Conservation (phyloP, 345 rosid genomes). For the Balakata baccata region DNA sequence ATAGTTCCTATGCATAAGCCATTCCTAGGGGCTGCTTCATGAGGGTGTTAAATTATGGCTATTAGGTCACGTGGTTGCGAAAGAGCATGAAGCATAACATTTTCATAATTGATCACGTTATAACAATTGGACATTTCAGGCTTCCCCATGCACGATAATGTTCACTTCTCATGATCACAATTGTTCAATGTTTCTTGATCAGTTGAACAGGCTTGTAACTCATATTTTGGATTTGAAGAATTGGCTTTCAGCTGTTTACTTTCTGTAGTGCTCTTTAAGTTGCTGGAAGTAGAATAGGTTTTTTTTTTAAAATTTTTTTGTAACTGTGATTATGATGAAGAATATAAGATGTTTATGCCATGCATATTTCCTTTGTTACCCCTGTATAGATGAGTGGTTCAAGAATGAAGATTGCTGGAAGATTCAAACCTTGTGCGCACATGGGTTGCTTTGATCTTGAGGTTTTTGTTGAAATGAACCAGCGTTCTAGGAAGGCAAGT, state of each 20-base stretch:
- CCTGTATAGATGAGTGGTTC: conserved; percentile 81
- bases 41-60: background rate
- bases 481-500: conserved; percentile 95
- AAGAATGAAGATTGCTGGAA: conserved; percentile 96
- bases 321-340: background rate
- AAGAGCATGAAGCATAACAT: background rate
- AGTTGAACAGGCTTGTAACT: background rate
- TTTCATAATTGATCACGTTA: background rate
- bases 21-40: background rate
- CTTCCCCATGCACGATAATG: background rate
- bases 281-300: background rate
- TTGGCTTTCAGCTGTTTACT: background rate
- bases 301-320: no score
- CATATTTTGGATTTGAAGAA: background rate
- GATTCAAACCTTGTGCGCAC: conserved; percentile 90
- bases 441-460: conserved; percentile 98
- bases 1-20: background rate
- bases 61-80: background rate
- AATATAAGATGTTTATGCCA: background rate
- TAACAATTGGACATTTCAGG: background rate
- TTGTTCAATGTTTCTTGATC: background rate
- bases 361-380: background rate
- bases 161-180: background rate
- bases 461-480: conserved; percentile 90
- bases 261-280: background rate